Evolutionary conservation across 192 early-diverging fungal genomes (phyloP).

Genomic region (Cladochytrium replicatum): DNA sequence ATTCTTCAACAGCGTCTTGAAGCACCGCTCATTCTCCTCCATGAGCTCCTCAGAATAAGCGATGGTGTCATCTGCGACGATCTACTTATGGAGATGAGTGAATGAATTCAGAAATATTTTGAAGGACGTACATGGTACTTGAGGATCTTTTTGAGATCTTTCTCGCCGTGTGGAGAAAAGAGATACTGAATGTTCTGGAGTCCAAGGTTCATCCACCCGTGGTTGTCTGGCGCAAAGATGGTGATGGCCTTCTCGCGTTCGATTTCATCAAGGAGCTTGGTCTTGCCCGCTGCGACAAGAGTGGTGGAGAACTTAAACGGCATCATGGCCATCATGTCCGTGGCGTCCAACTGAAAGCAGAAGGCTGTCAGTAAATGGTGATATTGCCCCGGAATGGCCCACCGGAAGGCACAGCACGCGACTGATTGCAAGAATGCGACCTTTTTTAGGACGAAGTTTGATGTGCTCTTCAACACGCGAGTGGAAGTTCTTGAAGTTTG

Average conservation of each 20-base stretch:
- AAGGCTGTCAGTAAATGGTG: too few relatives aligned
- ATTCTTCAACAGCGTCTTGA: slow-evolving; percentile 7
- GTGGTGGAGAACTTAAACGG: slow-evolving; percentile 22
- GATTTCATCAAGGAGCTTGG: slow-evolving; percentile 5
- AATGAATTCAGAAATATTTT: too few relatives aligned
- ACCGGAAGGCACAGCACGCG: slow-evolving; percentile 13
- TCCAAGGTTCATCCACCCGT: slow-evolving; percentile 22
- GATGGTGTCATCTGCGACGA: slow-evolving; percentile 14
- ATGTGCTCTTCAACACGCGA: slow-evolving; percentile 8
- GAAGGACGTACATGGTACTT: slow-evolving; percentile 20
- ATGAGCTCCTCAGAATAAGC: slow-evolving; percentile 26
- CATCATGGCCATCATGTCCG: slow-evolving; percentile 11
- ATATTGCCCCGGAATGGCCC: too few relatives aligned
- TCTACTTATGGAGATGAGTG: slow-evolving; percentile 7
- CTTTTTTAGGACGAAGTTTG: slow-evolving; percentile 19
- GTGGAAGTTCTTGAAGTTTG: slow-evolving; percentile 19
- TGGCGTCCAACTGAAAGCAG: too few relatives aligned
- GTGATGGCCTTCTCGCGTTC: slow-evolving; percentile 13
- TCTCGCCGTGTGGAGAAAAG: slow-evolving; percentile 10
- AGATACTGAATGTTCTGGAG: slow-evolving; percentile 21
- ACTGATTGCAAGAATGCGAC: slow-evolving; percentile 19
- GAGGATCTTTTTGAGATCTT: slow-evolving; percentile 27
- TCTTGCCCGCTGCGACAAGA: slow-evolving; percentile 7
- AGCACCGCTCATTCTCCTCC: slow-evolving; percentile 10
- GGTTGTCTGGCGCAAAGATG: slow-evolving; percentile 21